Conservation (phyloP, 2,329 filamentous ascomycete genomes). For the Paecilomyces formosus region DNA sequence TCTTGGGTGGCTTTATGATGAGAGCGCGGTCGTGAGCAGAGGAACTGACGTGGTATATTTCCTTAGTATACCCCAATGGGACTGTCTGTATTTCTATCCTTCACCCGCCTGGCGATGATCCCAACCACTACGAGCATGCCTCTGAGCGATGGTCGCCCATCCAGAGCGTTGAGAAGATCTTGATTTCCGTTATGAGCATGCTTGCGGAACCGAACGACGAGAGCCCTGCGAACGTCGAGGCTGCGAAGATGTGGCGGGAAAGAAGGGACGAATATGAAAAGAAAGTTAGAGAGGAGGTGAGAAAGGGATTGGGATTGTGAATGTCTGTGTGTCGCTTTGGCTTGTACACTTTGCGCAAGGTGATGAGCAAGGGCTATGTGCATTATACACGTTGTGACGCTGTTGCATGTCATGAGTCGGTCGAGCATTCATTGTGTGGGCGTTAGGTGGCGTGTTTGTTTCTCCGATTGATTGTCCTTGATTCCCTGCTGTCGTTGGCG, state of each 20-base stretch:
- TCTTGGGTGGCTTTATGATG: background rate
- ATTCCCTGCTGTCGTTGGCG: background rate
- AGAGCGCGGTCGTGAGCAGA: background rate
- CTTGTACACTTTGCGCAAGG: background rate
- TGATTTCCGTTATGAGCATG: constrained; percentile 98
- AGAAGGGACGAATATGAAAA: constrained; percentile 74
- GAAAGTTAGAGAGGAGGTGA: constrained; percentile 74
- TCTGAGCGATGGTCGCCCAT: constrained; percentile 95
- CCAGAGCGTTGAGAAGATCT: constrained; percentile 94
- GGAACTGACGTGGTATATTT: constrained; percentile 1
- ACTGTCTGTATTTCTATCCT: constrained; percentile 98
- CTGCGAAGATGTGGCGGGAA: constrained; percentile 93
- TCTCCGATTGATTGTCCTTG: background rate
- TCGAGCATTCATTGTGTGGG: background rate
- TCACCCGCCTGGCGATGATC: constrained; percentile 91
- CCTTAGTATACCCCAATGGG: constrained; percentile 77
- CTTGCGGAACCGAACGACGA: constrained; percentile 95
- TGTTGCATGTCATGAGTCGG: background rate
- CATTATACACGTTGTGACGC: constrained; percentile 1
- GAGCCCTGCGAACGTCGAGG: constrained; percentile 91
- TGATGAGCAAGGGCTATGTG: background rate
- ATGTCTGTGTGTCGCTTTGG: constrained; percentile 8
- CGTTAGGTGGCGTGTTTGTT: background rate
- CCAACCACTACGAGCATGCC: constrained; percentile 95
- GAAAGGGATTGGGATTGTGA: constrained; percentile 68